A percentile compares a stretch with the other conserved stretches of the same genome.
Conservation (phyloP, 2,329 filamentous ascomycete genomes). For the Chrysoporthe deuterocubensis region DNA sequence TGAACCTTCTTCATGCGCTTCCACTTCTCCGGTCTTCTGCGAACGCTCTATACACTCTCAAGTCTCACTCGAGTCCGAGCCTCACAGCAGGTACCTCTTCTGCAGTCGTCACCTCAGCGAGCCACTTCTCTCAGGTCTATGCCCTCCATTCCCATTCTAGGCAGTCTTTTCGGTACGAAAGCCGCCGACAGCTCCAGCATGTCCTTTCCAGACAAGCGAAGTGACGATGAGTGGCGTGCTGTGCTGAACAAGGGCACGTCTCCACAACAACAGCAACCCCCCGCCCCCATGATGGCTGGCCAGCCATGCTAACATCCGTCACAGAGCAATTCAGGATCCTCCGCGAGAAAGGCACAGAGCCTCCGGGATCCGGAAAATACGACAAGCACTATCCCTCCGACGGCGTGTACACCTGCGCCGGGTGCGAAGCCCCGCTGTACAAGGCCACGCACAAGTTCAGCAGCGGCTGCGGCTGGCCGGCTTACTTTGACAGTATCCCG, state of each 20-base stretch:
- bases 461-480: conserved; percentile 95
- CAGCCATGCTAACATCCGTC: conserved; percentile 7
- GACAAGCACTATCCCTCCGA: conserved; percentile 79
- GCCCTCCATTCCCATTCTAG: conserved; percentile 78
- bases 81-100: conserved; percentile 28
- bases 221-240: conserved; percentile 85
- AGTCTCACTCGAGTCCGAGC: conserved; percentile 45
- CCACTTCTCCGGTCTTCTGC: conserved; percentile 51
- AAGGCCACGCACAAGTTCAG: conserved; percentile 94
- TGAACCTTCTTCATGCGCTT: conserved; percentile 51
- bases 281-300: neutral
- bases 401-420: conserved; percentile 87
- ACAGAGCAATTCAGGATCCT: conserved; percentile 94
- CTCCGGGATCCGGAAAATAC: conserved; percentile 77
- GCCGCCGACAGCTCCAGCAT: conserved; percentile 55
- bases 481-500: conserved; percentile 94
- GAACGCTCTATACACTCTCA: conserved; percentile 51
- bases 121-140: conserved; percentile 58
- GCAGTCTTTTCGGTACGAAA: conserved; percentile 72
- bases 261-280: neutral
- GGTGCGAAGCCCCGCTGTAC: conserved; percentile 86
- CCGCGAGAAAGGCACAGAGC: conserved; percentile 89
- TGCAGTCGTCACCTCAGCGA: conserved; percentile 33
- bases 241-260: conserved; percentile 66
- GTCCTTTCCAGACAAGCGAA: conserved; percentile 79